These are phyloP conservation scores for Aspergillus olivimuriae DNA, from an alignment of 495 filamentous ascomycete species.

Conservation along the genomic window DNA sequence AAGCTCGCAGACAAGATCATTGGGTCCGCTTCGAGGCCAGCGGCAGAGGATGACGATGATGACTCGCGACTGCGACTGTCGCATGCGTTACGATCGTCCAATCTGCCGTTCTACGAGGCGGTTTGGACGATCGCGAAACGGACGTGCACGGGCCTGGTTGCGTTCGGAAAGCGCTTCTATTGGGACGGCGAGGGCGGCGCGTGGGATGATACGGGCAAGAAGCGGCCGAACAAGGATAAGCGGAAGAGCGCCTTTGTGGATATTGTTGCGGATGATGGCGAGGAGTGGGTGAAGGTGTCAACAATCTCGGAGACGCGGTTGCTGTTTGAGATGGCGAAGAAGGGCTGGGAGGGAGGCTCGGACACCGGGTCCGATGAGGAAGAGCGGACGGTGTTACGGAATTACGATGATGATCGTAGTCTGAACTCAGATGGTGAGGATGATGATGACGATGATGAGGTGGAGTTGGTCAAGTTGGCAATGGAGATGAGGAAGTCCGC, in stretches of 20 bases:
- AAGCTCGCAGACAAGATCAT: constrained; percentile 32
- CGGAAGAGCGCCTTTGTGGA: constrained; percentile 23
- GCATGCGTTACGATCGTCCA: constrained; percentile 50
- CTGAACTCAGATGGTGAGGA: constrained; percentile 15
- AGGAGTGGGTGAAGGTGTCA: constrained; percentile 57
- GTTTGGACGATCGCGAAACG: constrained; percentile 48
- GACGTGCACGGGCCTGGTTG: constrained; percentile 42
- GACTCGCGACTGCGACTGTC: constrained; percentile 21
- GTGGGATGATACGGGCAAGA: constrained; percentile 6
- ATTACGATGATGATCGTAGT: constrained; percentile 20
- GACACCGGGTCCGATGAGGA: constrained; percentile 27
- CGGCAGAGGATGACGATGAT: constrained; percentile 5
- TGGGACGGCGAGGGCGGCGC: constrained; percentile 31
- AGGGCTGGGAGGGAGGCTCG: constrained; percentile 50
- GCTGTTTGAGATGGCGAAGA: constrained; percentile 58
- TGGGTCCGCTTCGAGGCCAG: constrained; percentile 6
- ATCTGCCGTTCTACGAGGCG: constrained; percentile 50
- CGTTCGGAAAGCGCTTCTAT: constrained; percentile 49
- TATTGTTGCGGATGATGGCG: constrained; percentile 44
- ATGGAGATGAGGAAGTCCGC: constrained; percentile 48
- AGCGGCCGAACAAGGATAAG: constrained; percentile 15
- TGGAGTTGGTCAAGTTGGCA: constrained; percentile 52
- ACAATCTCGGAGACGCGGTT: constrained; percentile 51
- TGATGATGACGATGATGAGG: constrained; percentile 35
- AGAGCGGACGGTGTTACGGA: constrained; percentile 29